Evolutionary conservation across 164 flowering plant species (phyloP).

Genomic region (Platanus orientalis): DNA sequence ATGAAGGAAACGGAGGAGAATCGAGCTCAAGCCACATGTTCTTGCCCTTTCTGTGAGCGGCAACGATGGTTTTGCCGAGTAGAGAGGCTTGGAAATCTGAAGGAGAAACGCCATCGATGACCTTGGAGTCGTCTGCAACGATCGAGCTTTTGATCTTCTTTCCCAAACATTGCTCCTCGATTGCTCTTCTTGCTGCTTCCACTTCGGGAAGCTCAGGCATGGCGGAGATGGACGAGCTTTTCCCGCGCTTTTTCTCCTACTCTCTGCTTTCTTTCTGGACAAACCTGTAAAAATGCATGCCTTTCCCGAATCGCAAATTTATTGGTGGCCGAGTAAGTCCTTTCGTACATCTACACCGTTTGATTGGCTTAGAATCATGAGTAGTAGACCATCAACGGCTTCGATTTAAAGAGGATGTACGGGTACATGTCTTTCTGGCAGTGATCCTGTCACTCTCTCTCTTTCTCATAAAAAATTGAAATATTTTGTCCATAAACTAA

Average conservation of each 20-base stretch:
- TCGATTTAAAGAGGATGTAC: no score
- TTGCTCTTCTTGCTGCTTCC: constrained; percentile 88
- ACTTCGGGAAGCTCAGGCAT: constrained; percentile 99
- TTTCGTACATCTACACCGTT: no score
- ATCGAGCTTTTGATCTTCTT: constrained; percentile 56
- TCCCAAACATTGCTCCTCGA: constrained; percentile 64
- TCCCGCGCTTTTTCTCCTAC: constrained; percentile 13
- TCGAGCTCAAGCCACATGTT: constrained; percentile 89
- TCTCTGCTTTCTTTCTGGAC: no score
- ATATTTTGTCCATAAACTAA: no score
- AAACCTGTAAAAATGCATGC: no score
- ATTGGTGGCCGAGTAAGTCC: no score
- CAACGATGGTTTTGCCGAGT: constrained; percentile 64
- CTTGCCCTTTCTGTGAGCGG: constrained; percentile 92
- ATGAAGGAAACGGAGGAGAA: constrained; percentile 92
- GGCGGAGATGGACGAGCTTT: constrained; percentile 6
- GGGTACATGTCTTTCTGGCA: no score
- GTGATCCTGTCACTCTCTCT: no score
- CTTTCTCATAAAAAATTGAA: no score
- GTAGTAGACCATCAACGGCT: no score
- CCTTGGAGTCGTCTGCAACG: constrained; percentile 76
- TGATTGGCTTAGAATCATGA: no score
- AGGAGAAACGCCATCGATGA: constrained; percentile 75
- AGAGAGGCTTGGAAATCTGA: constrained; percentile 66
- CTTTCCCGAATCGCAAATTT: no score